Evolutionary conservation across 352 stramenopile genomes (phyloP), one percentile per base, ranked within the genome.

Genomic region (Pythium folliculosum): DNA sequence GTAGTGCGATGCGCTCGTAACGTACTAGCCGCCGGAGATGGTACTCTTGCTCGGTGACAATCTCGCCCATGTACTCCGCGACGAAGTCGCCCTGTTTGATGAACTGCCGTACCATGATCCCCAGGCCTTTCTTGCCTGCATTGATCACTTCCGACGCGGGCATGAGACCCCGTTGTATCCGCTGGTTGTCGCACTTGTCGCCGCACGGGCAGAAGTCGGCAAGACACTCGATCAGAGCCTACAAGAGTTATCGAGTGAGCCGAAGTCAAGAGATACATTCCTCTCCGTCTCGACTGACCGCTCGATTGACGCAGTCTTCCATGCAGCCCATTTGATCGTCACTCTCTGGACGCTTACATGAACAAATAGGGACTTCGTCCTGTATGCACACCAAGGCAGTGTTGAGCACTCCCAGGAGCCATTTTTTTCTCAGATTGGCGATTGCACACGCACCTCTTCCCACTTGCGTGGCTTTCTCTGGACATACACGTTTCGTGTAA

Each of bases 21-120:
- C 82, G 14, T 55, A 94, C 86, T 75, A 92, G 68, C 63, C 83
- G 78, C 51, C 86, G 78, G 66, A 91, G 80, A 58, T 90, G 81
- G 54, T 92, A 94, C 71, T 94, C 86, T 60, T 88, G 78, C 73
- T 94, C 84, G 1, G 86, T 92, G 52, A 94, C 82, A 50, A 94
- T 92, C 60, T 94, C 86, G 60, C 87, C 87, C 76, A 90, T 86
- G 54, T 95, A 95, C 68, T 95, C 87, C 27, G 75, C 84, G 17
- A 95, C 81, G 32, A 92, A 94, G 5, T 87, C 78, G 27, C 80
- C 78, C 4, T 73, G 67, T 32, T 77, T 77, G 43, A 94, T 78
- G 30, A 84, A 61, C 67, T 90, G 76, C 23, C 75, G 40, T 25
- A 78, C 45, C 23, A 64, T 71, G 57, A 94, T 67, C 23, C 86